Conservation (phyloP, 176 grass and related monocot species). For the Cenchrus americanus region DNA sequence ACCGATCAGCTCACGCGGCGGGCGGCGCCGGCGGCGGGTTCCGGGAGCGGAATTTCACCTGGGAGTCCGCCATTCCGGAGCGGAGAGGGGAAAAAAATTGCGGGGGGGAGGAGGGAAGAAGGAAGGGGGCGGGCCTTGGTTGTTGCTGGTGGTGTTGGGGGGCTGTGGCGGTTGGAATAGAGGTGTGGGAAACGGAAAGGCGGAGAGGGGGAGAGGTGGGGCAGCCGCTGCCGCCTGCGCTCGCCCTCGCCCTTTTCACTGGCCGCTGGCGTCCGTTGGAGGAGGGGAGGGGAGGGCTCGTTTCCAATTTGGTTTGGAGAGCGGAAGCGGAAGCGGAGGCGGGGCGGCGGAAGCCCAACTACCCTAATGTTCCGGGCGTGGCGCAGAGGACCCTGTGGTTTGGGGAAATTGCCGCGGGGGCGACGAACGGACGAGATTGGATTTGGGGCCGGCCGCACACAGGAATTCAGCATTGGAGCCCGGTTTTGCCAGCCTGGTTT, state of each 20-base stretch:
- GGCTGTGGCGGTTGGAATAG: constrained; percentile 34
- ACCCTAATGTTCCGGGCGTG: constrained; percentile 12
- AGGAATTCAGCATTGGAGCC: background rate
- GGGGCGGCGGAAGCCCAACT: constrained; percentile 30
- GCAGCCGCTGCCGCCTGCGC: constrained; percentile 5
- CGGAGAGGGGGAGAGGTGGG: background rate
- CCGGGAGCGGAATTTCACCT: constrained; percentile 48
- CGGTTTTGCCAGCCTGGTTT: background rate
- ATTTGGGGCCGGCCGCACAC: background rate
- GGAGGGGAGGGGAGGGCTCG: background rate
- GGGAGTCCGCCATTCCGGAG: constrained; percentile 50
- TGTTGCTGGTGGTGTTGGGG: background rate
- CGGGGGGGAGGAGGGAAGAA: background rate
- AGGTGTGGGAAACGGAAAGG: constrained; percentile 14
- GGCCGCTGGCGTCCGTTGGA: constrained; percentile 23
- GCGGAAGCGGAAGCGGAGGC: constrained; percentile 4
- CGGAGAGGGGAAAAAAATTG: background rate
- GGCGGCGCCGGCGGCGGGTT: background rate
- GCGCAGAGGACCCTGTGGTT: constrained; percentile 14
- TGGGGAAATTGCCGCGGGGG: background rate
- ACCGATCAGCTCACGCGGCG: constrained; percentile 2
- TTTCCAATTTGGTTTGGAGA: constrained; percentile 17
- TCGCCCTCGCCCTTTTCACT: constrained; percentile 7
- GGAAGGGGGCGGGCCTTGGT: background rate
- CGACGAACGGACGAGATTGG: no score